phyloP scores from a whole-genome alignment of 345 rosid species.

The Draba incana region DNA sequence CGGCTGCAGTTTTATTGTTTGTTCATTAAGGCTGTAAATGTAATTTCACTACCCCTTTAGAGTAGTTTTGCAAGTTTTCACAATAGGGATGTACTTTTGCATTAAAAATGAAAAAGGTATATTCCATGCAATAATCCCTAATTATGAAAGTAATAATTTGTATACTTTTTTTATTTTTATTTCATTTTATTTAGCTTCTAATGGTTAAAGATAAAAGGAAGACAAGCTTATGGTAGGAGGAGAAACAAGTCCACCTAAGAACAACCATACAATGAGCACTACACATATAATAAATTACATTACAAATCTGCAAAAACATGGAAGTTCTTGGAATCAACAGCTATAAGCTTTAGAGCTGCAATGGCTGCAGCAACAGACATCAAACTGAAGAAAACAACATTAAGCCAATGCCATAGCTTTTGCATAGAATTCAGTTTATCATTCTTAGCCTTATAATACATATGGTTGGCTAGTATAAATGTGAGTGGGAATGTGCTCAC shows the following conservation, averaged over 20 bases:
- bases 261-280: no score
- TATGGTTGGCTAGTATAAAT: slow-evolving; percentile 91
- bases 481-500: slow-evolving; percentile 91
- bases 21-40: no score
- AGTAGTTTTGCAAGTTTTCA: no score
- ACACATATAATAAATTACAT: slow-evolving; percentile 13
- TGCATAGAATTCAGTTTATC: slow-evolving; percentile 51
- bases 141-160: not conserved
- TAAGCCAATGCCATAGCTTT: slow-evolving; percentile 88
- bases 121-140: no score
- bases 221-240: slow-evolving; percentile 26
- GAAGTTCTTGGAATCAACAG: slow-evolving; percentile 72
- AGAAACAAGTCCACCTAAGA: no score
- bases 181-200: not conserved
- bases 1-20: no score
- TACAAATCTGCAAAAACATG: slow-evolving; percentile 84
- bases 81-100: no score
- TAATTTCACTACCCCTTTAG: no score
- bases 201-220: not conserved
- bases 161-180: not conserved
- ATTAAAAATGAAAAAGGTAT: no score
- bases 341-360: slow-evolving; percentile 76
- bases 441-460: slow-evolving; percentile 70
- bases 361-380: slow-evolving; percentile 74
- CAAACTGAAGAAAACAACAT: slow-evolving; percentile 59